Evolutionary conservation across 140 eudicot species (phyloP).

Genomic region (Erigeron philadelphicus): DNA sequence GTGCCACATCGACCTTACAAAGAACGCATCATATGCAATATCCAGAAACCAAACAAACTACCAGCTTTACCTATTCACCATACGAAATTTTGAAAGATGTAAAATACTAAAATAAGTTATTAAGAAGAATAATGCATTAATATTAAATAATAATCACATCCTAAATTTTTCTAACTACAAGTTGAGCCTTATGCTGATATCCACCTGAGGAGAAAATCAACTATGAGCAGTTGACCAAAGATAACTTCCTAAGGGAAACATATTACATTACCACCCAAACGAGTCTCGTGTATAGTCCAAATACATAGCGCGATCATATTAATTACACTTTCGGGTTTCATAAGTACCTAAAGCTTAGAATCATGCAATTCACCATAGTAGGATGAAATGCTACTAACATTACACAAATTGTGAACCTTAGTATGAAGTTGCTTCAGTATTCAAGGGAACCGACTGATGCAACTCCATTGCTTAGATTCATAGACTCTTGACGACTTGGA

Average conservation of each 20-base stretch:
- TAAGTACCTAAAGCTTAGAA: constrained; percentile 32
- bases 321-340: constrained; percentile 38
- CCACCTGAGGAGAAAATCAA: background rate
- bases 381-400: constrained; percentile 25
- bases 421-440: constrained; percentile 35
- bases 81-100: no score
- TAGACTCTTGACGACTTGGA: constrained; percentile 41
- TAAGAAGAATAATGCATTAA: no score
- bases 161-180: background rate
- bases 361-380: constrained; percentile 16
- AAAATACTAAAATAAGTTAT: no score
- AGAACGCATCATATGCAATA: no score
- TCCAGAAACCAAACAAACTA: no score
- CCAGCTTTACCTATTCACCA: no score
- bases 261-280: constrained; percentile 24
- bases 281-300: constrained; percentile 13
- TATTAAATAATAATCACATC: background rate
- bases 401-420: constrained; percentile 20
- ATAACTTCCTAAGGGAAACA: constrained; percentile 18
- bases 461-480: constrained; percentile 49
- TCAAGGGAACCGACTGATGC: constrained; percentile 66
- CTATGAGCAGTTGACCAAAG: background rate
- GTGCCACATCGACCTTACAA: no score
- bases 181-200: background rate
- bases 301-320: constrained; percentile 30